A percentile compares a stretch with the other conserved stretches of the same genome.
Evolutionary conservation across 306 rosid species (phyloP).

Genomic region (Fragaria nilgerrensis): DNA sequence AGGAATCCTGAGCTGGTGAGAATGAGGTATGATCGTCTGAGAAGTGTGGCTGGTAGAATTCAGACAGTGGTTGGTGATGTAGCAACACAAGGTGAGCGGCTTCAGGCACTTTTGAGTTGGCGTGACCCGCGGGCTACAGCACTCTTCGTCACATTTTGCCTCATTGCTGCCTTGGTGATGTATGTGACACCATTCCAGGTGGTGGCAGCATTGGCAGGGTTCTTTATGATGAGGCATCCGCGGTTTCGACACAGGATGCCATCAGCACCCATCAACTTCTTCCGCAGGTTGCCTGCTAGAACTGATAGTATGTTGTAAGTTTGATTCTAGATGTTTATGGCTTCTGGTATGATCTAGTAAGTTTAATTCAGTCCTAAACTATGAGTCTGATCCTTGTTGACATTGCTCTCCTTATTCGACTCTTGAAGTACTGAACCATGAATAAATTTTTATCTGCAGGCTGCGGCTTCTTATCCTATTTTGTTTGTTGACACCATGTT

Average conservation of each 20-base stretch:
- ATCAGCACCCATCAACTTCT: constrained; percentile 48
- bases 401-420: not conserved
- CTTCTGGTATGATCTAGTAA: not conserved
- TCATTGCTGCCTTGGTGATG: constrained; percentile 32
- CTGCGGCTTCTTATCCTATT: not conserved
- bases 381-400: not conserved
- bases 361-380: constrained; percentile 3
- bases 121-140: constrained; percentile 50
- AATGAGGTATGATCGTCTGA: constrained; percentile 53
- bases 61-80: constrained; percentile 51
- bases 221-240: constrained; percentile 44
- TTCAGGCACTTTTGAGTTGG: constrained; percentile 45
- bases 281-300: constrained; percentile 51
- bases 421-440: not conserved
- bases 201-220: constrained; percentile 38
- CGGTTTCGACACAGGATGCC: constrained; percentile 49
- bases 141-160: constrained; percentile 41
- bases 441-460: not conserved
- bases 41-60: constrained; percentile 51
- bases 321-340: not conserved
- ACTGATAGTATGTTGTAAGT: constrained; percentile 44
- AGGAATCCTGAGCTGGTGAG: constrained; percentile 36
- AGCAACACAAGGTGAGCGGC: constrained; percentile 55
- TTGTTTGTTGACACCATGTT: not conserved
- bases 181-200: constrained; percentile 48